These are phyloP conservation scores for Pugionium cornutum DNA, from an alignment of 345 rosid species.

Conservation along the genomic window DNA sequence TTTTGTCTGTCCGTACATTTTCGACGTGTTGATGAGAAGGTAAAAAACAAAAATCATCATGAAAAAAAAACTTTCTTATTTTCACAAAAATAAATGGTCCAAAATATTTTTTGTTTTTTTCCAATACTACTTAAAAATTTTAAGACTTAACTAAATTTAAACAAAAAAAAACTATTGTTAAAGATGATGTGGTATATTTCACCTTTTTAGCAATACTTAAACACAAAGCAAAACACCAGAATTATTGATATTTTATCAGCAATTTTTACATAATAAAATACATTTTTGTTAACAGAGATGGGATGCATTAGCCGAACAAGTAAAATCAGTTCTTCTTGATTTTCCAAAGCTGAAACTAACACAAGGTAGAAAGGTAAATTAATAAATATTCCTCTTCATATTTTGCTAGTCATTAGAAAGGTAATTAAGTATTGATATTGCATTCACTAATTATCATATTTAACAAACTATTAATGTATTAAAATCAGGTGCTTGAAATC, in stretches of 20 bases:
- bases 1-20: slow-evolving; percentile 92
- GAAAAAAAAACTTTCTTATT: neutral
- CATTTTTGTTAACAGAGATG: slow-evolving; percentile 52
- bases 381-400: neutral
- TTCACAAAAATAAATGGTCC: slow-evolving; percentile 1
- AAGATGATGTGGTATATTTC: too few species aligned
- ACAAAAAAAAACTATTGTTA: neutral
- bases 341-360: slow-evolving; percentile 67
- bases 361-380: slow-evolving; percentile 80
- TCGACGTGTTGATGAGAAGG: slow-evolving; percentile 90
- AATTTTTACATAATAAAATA: neutral
- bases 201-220: too few species aligned
- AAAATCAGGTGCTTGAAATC: slow-evolving; percentile 72
- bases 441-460: neutral
- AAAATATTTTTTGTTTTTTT: neutral
- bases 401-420: slow-evolving; percentile 9
- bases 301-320: slow-evolving; percentile 64
- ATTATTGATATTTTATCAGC: neutral
- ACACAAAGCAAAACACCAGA: too few species aligned
- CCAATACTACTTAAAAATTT: neutral
- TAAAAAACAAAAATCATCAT: slow-evolving; percentile 34
- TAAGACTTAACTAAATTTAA: neutral
- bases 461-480: neutral
- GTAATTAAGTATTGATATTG: neutral
- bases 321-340: slow-evolving; percentile 52